phyloP scores from a whole-genome alignment of 164 flowering plant genomes.

The Dillenia turbinata region DNA sequence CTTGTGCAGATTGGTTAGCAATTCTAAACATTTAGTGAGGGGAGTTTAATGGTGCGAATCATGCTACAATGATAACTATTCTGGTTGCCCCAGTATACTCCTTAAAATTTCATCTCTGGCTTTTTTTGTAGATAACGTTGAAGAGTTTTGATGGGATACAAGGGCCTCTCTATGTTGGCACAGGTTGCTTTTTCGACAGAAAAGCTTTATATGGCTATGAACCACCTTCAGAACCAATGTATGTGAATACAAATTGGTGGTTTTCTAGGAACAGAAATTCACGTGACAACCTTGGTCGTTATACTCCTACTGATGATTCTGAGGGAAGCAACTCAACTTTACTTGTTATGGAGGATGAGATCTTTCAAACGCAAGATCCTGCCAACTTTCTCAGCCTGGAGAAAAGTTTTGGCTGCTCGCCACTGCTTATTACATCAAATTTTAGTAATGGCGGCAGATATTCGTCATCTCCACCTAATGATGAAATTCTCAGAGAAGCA shows the following conservation, averaged over 20 bases:
- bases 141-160: conserved; percentile 43
- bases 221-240: conserved; percentile 14
- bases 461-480: conserved; percentile 19
- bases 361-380: conserved; percentile 10
- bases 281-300: background rate
- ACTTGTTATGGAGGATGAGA: conserved; percentile 6
- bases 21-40: too few species aligned
- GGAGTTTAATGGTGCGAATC: too few species aligned
- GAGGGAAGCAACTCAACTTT: conserved; percentile 15
- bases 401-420: conserved; percentile 28
- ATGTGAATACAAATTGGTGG: conserved; percentile 9
- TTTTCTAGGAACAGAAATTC: conserved; percentile 11
- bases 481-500: conserved; percentile 34
- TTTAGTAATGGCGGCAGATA: conserved; percentile 25
- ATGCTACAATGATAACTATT: too few species aligned
- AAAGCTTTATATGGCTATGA: conserved; percentile 40
- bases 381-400: conserved; percentile 19
- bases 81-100: too few species aligned
- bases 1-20: too few species aligned
- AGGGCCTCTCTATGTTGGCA: conserved; percentile 33
- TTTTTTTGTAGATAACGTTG: conserved; percentile 23
- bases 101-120: too few species aligned
- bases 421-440: conserved; percentile 29
- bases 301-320: conserved; percentile 5
- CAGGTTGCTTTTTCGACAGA: conserved; percentile 36